Evolutionary conservation across 805 yeast genomes (phyloP), one percentile per base, ranked within the genome.

Genomic region (Hanseniaspora valbyensis): DNA sequence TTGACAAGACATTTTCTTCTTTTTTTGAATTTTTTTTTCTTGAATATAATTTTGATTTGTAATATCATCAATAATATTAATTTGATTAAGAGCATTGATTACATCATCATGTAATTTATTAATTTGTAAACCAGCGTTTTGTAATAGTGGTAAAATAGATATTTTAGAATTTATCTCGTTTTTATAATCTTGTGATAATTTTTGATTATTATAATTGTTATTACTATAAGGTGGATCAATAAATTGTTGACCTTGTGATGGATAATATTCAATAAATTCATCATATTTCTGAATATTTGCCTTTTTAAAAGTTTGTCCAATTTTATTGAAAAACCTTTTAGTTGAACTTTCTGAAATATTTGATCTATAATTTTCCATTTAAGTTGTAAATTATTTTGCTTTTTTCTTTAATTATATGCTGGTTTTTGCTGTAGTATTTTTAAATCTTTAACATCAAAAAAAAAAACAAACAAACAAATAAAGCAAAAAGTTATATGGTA

Each of bases 81-180:
- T 37, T 30, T 46, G 24, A 41, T 30, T 38, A 9, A 46, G 26
- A n/a, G 39, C 50, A 5, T 46, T 25, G 16, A 46, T 39, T 2
- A 46, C 42, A 8, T 46, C 44, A 14, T 29, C 16, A 22, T 39
- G 22, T 19, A 46, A 32, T 19, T 39, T 24, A 10, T 38, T 33
- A 2, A 46, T n/a, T 7, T 46, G 37, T 18, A 46, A 46, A 7
- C 50, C 50, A 2, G 50, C 50, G 6, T 32, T 30, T 24, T 46
- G 25, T 29, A 46, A 32, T 18, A 46, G 26, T 12, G 50, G 50
- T 12, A 46, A 29, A 3, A 46, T 39, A 2, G 50, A 44, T 29
- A 44, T 4, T 14, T 42, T 21, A 16, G 24, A 9, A 14, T 14
- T 16, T 10, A 19, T 16, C 8, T 14, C 21, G 4, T 18, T 25